phyloP scores from a whole-genome alignment of 2,329 filamentous ascomycete genomes.

The Seiridium cupressi region DNA sequence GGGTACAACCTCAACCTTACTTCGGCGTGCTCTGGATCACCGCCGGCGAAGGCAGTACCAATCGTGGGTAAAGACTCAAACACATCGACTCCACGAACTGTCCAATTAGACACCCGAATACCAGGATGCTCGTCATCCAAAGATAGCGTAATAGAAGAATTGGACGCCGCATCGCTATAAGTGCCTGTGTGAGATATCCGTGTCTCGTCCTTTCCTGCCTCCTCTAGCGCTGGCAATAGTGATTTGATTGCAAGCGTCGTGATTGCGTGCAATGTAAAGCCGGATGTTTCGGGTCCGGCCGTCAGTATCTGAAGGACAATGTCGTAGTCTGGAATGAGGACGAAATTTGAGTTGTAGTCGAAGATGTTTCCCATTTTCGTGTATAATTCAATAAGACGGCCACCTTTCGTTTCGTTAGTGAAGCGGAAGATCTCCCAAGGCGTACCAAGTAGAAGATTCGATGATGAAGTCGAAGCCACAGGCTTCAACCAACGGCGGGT shows the following conservation, averaged over 20 bases:
- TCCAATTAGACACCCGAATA: conserved; percentile 35
- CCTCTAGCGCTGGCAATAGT: conserved; percentile 40
- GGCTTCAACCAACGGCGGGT: conserved; percentile 39
- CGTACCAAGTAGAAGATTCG: conserved; percentile 27
- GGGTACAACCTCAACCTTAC: conserved; percentile 3
- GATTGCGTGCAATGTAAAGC: neutral
- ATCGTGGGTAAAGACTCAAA: conserved; percentile 13
- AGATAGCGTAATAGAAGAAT: conserved; percentile 37
- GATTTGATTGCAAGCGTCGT: conserved; percentile 23
- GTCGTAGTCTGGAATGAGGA: conserved; percentile 31
- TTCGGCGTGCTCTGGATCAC: neutral
- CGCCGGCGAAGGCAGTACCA: neutral
- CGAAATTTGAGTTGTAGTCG: conserved; percentile 27
- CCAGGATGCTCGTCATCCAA: conserved; percentile 36
- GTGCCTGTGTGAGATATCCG: conserved; percentile 29
- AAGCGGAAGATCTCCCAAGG: conserved; percentile 33
- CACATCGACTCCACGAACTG: conserved; percentile 38
- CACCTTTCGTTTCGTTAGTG: conserved; percentile 24
- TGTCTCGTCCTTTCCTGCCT: conserved; percentile 36
- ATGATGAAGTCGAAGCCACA: conserved; percentile 22
- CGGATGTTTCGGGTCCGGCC: conserved; percentile 12
- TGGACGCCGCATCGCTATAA: conserved; percentile 33
- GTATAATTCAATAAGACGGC: conserved; percentile 30
- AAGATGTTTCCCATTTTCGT: conserved; percentile 31
- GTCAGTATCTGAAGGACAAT: conserved; percentile 26